Evolutionary conservation across 148 eudicot genomes (phyloP).

Genomic region (Nepenthes gracilis): DNA sequence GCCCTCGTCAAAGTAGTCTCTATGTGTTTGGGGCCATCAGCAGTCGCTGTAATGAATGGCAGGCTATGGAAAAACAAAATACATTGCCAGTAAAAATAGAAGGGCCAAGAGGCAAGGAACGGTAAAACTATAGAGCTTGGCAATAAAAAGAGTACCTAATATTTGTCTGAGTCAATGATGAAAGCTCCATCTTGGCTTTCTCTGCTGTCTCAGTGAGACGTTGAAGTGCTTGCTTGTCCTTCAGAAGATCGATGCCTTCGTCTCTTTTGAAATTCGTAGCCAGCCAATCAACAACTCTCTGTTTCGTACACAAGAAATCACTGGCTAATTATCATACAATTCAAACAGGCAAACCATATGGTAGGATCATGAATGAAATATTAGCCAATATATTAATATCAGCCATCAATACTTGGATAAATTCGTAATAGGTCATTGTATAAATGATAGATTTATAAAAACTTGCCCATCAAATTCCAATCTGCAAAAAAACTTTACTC

Average conservation of each 20-base stretch:
- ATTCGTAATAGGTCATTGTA: too few relatives aligned
- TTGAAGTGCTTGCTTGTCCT: constrained; percentile 98
- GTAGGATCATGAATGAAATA: not conserved
- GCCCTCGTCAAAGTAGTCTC: constrained; percentile 91
- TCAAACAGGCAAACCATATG: not conserved
- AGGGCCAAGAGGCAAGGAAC: not conserved
- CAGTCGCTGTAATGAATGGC: constrained; percentile 96
- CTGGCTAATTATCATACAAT: not conserved
- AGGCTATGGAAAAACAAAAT: constrained; percentile 27
- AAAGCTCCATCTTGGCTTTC: constrained; percentile 97
- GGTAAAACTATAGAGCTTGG: not conserved
- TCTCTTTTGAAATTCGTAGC: constrained; percentile 68
- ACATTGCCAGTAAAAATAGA: not conserved
- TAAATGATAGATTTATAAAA: too few relatives aligned
- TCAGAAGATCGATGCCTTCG: constrained; percentile 88
- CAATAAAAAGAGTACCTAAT: constrained; percentile 41
- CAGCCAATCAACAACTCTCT: constrained; percentile 98
- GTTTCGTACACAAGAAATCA: constrained; percentile 9
- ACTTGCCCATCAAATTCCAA: too few relatives aligned
- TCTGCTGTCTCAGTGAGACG: constrained; percentile 93
- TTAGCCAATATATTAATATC: too few relatives aligned
- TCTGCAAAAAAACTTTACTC: too few relatives aligned
- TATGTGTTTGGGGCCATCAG: constrained; percentile 96
- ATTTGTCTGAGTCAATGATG: constrained; percentile 81
- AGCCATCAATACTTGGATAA: too few relatives aligned